Base-by-base conservation (phyloP, 169 alveolate species). In the Plasmodium cynomolgi region DNA sequence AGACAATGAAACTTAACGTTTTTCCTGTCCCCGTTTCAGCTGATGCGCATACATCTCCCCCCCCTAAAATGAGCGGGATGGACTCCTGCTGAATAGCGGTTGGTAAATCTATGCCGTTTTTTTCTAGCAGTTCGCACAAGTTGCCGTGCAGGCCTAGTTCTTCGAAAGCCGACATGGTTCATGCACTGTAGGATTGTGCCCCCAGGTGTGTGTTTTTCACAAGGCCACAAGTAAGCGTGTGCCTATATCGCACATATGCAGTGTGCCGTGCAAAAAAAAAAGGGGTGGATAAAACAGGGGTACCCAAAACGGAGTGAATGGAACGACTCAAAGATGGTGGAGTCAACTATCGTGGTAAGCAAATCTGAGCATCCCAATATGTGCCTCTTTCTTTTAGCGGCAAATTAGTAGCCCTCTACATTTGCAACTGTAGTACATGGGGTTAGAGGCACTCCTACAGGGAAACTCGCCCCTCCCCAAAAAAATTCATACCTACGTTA, bases 31-130 rank as follows among this genome's bases (percentile, higher is more conserved):
- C 94, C 13, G 94, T 88, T 80, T 88, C 94, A n/a, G 94, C 94
- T 79, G 84, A 88, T 23, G 94, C 94, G 39, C 94, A 88, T 58
- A 88, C 81, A 88, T 88, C 94, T 17, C 86, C 94, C 29, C 94
- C 94, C 7, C 94, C 94, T 79, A 88, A 79, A 47, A 96, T 97
- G 56, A 97, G 93, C 8, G 98, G 98, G 62, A 97, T 93, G 20
- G 98, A 98, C 31, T 96, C 96, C 79, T 95, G 98, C 34, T 97
- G 98, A 47, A 97, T 97, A 39, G 97, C 97, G 13, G 98, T 96
- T 39, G 98, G 98, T 23, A 88, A 80, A 79, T 88, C 94, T 20
- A 88, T 88, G 3, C 94, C 88, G 71, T 88, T 88, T 34, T 77
- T 88, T 88, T 88, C 94, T 79, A 88, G 23, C 72, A 88, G 9